Evolutionary conservation across 345 rosid species (phyloP).

Genomic region (Rubroshorea leprosula): DNA sequence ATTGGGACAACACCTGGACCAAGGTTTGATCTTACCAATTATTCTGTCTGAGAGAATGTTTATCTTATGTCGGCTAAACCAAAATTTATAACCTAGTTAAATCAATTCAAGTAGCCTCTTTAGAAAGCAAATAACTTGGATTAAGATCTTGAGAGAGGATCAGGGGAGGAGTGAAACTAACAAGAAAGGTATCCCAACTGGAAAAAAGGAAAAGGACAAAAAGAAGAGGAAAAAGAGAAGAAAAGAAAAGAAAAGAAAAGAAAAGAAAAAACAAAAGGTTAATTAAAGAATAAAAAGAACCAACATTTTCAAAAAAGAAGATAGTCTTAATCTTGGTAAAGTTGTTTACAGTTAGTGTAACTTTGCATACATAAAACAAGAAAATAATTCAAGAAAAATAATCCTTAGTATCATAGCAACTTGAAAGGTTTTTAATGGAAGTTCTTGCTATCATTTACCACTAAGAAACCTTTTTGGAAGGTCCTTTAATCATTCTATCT

Average conservation of each 20-base stretch:
- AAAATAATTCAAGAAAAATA: not conserved
- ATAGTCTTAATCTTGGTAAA: not conserved
- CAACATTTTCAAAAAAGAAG: constrained; percentile 7
- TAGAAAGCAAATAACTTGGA: constrained; percentile 9
- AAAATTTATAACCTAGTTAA: not conserved
- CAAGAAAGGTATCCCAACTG: constrained; percentile 10
- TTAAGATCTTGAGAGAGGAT: not conserved
- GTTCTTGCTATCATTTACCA: not conserved
- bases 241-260: not conserved
- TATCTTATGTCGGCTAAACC: constrained; percentile 1
- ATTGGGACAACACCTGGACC: not conserved
- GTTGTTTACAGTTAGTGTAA: not conserved
- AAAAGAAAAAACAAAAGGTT: not conserved
- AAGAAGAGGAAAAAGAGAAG: not conserved
- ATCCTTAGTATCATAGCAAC: not conserved
- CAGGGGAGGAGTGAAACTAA: constrained; percentile 4
- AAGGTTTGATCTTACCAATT: not conserved
- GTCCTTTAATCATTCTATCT: constrained; percentile 6
- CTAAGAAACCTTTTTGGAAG: not conserved
- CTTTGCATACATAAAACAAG: not conserved
- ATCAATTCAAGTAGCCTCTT: not conserved
- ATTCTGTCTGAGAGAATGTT: not conserved
- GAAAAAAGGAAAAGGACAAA: not conserved
- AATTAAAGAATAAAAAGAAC: not conserved
- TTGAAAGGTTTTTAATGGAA: not conserved